phyloP scores from a whole-genome alignment of 345 rosid genomes.

The Salix dunnii region DNA sequence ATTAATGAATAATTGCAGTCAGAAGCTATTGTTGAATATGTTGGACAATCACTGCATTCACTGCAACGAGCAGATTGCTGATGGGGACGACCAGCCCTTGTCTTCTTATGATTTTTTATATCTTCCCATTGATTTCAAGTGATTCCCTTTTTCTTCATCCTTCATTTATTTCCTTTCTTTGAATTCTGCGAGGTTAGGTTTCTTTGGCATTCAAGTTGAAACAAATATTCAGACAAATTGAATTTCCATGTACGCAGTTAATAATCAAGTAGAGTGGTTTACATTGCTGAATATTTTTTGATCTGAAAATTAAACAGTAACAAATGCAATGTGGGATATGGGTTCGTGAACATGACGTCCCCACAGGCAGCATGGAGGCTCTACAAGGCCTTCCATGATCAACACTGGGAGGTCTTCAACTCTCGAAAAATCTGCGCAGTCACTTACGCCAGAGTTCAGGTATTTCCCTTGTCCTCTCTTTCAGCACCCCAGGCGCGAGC shows the following conservation, averaged over 20 bases:
- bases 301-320: slow-evolving; percentile 41
- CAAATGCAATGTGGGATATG: slow-evolving; percentile 95
- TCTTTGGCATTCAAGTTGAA: background rate
- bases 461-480: background rate
- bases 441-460: slow-evolving; percentile 91
- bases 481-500: background rate
- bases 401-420: slow-evolving; percentile 72
- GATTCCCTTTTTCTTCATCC: background rate
- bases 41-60: slow-evolving; percentile 86
- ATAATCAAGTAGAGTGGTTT: too few species aligned
- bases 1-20: slow-evolving; percentile 13
- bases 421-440: slow-evolving; percentile 85
- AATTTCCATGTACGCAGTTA: background rate
- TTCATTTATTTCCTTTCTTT: background rate
- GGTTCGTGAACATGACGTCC: slow-evolving; percentile 95
- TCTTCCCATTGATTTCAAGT: slow-evolving; percentile 95
- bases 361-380: slow-evolving; percentile 72
- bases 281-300: background rate
- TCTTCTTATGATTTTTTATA: slow-evolving; percentile 92
- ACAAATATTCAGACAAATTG: background rate
- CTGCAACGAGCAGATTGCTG: slow-evolving; percentile 70
- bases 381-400: slow-evolving; percentile 74
- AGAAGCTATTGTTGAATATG: slow-evolving; percentile 53
- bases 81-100: slow-evolving; percentile 45
- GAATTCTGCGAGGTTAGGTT: background rate